Conservation (phyloP, 441 rosid species). For the Erysimum cheiri region DNA sequence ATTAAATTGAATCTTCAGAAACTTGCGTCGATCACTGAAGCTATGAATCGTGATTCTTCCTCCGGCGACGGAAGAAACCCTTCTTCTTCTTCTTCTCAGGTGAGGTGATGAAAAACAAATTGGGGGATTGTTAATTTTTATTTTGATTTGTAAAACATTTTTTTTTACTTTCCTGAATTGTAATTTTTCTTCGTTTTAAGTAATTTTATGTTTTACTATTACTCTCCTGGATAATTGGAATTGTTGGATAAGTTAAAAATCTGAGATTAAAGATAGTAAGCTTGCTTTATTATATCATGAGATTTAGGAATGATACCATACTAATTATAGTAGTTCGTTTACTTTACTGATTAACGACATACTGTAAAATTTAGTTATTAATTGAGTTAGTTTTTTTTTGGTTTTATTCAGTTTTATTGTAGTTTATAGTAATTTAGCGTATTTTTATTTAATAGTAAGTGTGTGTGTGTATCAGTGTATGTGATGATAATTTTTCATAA, state of each 20-base stretch:
- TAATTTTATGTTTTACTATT: background rate
- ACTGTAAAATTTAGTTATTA: background rate
- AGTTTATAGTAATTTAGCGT: no score
- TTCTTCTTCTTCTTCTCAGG: constrained; percentile 29
- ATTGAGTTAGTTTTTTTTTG: background rate
- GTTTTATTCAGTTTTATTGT: background rate
- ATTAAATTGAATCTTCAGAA: constrained; percentile 53
- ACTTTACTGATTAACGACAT: background rate
- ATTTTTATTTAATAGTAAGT: no score
- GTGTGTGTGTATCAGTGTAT: no score
- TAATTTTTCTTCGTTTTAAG: constrained; percentile 10
- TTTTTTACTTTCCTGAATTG: constrained; percentile 12
- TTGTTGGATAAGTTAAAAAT: background rate
- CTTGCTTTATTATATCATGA: background rate
- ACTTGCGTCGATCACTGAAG: constrained; percentile 47
- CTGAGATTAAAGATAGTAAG: background rate
- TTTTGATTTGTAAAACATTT: constrained; percentile 1
- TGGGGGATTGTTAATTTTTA: background rate
- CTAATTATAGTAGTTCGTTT: background rate
- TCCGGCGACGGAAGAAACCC: constrained; percentile 20
- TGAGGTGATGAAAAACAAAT: background rate
- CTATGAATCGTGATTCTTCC: constrained; percentile 22
- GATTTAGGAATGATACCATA: background rate
- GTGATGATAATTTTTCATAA: no score
- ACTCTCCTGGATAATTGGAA: constrained; percentile 24